A percentile compares a stretch with the other conserved stretches of the same genome.
Evolutionary conservation across 345 rosid species (phyloP).

Genomic region (Arabis hirsuta): DNA sequence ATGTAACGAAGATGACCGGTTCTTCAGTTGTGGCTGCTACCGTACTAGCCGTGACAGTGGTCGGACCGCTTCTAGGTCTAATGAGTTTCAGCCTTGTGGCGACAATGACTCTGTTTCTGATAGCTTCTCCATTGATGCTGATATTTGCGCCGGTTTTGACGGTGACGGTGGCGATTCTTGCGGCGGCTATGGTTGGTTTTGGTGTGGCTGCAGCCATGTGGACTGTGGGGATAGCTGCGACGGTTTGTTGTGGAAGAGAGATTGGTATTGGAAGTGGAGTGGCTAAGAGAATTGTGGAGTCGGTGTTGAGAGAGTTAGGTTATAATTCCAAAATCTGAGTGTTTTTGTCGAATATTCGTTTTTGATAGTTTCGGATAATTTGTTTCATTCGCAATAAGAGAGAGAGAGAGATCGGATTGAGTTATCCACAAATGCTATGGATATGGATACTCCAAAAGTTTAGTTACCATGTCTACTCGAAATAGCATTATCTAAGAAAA

Average conservation of each 20-base stretch:
- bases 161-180: conserved; percentile 33
- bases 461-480: no score
- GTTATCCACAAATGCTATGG: no score
- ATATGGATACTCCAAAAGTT: no score
- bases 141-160: conserved; percentile 50
- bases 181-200: conserved; percentile 44
- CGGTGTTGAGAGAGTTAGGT: conserved; percentile 28
- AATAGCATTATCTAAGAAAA: no score
- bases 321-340: no score
- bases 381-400: no score
- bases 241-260: conserved; percentile 44
- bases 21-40: conserved; percentile 33
- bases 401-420: no score
- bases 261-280: conserved; percentile 26
- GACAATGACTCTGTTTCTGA: conserved; percentile 43
- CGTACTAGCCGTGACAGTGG: conserved; percentile 42
- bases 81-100: conserved; percentile 49
- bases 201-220: conserved; percentile 46
- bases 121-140: conserved; percentile 49
- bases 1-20: not conserved
- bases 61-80: conserved; percentile 46
- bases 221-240: conserved; percentile 41
- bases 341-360: no score
- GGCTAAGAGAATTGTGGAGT: conserved; percentile 36
- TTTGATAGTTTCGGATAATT: no score